phyloP scores from a whole-genome alignment of 352 stramenopile genomes.

The Phytophthora hibernalis region DNA sequence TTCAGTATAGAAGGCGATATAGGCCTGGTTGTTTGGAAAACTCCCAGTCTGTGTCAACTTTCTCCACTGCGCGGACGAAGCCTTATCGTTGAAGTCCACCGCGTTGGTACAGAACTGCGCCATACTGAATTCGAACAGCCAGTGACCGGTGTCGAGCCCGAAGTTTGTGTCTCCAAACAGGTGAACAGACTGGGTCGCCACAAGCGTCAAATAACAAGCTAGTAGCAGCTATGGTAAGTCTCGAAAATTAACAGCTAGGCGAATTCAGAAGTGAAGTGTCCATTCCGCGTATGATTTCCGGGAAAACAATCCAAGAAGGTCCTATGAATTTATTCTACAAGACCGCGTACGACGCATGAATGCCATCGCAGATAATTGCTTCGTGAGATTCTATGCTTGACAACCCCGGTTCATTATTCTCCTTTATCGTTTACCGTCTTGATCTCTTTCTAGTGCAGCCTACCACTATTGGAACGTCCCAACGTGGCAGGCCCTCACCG shows the following conservation, averaged over 20 bases:
- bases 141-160: constrained; percentile 1
- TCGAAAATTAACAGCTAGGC: too few species aligned
- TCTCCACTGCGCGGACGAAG: constrained; percentile 8
- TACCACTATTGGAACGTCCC: background rate
- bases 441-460: background rate
- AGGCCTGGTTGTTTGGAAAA: constrained; percentile 8
- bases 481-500: background rate
- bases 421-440: background rate
- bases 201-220: background rate
- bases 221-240: too few species aligned
- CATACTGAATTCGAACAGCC: constrained; percentile 13
- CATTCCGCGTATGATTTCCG: background rate
- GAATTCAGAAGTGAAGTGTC: background rate
- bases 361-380: too few species aligned
- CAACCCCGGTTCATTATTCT: background rate
- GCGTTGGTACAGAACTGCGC: constrained; percentile 7
- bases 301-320: background rate
- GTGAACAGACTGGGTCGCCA: background rate
- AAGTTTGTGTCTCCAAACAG: constrained; percentile 17
- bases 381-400: too few species aligned
- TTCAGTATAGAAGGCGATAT: constrained; percentile 17
- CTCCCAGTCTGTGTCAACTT: constrained; percentile 11
- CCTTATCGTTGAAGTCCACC: constrained; percentile 7
- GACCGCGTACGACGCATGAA: too few species aligned
- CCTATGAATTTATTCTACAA: too few species aligned